Conservation (phyloP, 2,329 filamentous ascomycete species). For the Pseudodiploospora longispora region DNA sequence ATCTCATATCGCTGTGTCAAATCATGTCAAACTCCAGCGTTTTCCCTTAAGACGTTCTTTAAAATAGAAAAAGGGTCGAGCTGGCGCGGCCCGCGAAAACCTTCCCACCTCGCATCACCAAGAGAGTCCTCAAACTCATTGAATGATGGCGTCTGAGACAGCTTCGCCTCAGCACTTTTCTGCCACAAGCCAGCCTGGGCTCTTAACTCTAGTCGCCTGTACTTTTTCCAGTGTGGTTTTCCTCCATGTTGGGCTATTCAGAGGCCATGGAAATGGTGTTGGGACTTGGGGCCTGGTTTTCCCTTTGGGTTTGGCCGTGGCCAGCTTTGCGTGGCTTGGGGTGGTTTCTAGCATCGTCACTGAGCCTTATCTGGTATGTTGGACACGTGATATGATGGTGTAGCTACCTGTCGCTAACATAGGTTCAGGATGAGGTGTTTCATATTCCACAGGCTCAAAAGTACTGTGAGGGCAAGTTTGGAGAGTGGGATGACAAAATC, state of each 20-base stretch:
- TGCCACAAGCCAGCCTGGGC: background rate
- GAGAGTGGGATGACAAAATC: slow-evolving; percentile 90
- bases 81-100: too few species aligned
- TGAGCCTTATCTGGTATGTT: slow-evolving; percentile 46
- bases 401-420: slow-evolving; percentile 8
- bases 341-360: slow-evolving; percentile 30
- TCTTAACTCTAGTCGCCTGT: slow-evolving; percentile 4
- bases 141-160: too few species aligned
- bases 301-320: slow-evolving; percentile 10
- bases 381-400: background rate
- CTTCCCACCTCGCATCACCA: too few species aligned
- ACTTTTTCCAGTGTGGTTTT: slow-evolving; percentile 5
- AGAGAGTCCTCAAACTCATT: too few species aligned
- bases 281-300: slow-evolving; percentile 3
- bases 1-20: too few species aligned
- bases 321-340: slow-evolving; percentile 14
- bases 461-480: slow-evolving; percentile 69
- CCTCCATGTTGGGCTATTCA: slow-evolving; percentile 2
- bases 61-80: too few species aligned
- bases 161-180: too few species aligned
- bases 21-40: too few species aligned
- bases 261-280: background rate
- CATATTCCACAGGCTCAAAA: slow-evolving; percentile 86
- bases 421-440: slow-evolving; percentile 67
- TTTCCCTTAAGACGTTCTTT: too few species aligned